These are phyloP conservation scores for Musa acuminata DNA, from an alignment of 176 grass and related monocot species.

Conservation along the genomic window DNA sequence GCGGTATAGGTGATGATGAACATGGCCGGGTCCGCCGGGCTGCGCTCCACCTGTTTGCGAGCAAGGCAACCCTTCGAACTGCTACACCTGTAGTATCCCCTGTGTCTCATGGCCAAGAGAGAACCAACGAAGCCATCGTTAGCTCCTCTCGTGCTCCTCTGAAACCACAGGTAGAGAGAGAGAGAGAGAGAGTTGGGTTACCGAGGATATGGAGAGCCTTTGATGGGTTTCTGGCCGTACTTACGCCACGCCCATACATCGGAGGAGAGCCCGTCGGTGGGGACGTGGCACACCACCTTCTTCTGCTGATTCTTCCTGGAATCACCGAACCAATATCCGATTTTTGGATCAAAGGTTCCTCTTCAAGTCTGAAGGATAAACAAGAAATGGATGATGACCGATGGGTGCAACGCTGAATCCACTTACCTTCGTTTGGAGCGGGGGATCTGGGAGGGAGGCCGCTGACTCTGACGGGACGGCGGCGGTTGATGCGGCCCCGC, in stretches of 20 bases:
- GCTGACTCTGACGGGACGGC: background rate
- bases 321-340: background rate
- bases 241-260: slow-evolving; percentile 88
- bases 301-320: slow-evolving; percentile 54
- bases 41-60: slow-evolving; percentile 8
- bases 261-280: slow-evolving; percentile 27
- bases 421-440: slow-evolving; percentile 53
- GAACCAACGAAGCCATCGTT: background rate
- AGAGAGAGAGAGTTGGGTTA: background rate
- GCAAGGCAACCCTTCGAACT: background rate
- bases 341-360: background rate
- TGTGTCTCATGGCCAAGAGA: background rate
- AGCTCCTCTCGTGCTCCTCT: background rate
- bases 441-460: slow-evolving; percentile 7
- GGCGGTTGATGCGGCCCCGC: background rate
- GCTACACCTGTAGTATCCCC: slow-evolving; percentile 19
- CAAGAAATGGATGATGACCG: background rate
- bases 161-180: background rate
- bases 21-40: slow-evolving; percentile 1
- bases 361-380: background rate
- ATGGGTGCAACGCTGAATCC: background rate
- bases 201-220: slow-evolving; percentile 70
- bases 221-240: slow-evolving; percentile 98
- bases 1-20: slow-evolving; percentile 17
- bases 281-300: slow-evolving; percentile 41